Conservation (phyloP, 2,329 filamentous ascomycete species). For the Claviceps maximensis region DNA sequence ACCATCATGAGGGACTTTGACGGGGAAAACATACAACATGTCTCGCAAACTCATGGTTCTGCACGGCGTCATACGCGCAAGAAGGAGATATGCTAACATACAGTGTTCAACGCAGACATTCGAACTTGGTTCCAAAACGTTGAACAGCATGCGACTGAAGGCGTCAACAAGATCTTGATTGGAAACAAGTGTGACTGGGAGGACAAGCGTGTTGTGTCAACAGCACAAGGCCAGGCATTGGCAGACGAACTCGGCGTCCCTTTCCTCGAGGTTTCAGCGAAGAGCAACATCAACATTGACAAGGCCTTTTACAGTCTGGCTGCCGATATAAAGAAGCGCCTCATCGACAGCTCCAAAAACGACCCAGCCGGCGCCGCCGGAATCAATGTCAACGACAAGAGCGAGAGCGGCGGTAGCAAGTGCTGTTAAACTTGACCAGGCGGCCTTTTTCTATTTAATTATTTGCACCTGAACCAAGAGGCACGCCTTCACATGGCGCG, state of each 20-base stretch:
- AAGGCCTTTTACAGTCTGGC: conserved; percentile 95
- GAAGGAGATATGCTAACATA: not conserved
- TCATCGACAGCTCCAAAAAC: conserved; percentile 80
- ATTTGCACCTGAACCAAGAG: not conserved
- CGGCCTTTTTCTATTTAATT: not conserved
- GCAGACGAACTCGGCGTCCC: conserved; percentile 94
- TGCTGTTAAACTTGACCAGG: conserved; percentile 40
- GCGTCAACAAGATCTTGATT: conserved; percentile 98
- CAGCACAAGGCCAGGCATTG: conserved; percentile 82
- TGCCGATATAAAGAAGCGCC: conserved; percentile 93
- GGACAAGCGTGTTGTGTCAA: conserved; percentile 90
- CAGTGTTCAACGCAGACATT: conserved; percentile 53
- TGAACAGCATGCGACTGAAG: conserved; percentile 94
- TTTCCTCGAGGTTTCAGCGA: conserved; percentile 96
- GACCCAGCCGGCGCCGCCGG: conserved; percentile 47
- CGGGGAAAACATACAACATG: too few species aligned
- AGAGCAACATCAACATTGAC: conserved; percentile 99
- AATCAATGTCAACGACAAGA: conserved; percentile 57
- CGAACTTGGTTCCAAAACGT: conserved; percentile 99
- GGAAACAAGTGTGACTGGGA: conserved; percentile 99
- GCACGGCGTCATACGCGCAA: not conserved
- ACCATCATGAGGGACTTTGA: not conserved
- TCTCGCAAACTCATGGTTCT: not conserved
- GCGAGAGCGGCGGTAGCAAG: conserved; percentile 47
- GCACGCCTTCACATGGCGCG: not conserved